Conservation (phyloP, 345 rosid genomes). For the Adansonia digitata region DNA sequence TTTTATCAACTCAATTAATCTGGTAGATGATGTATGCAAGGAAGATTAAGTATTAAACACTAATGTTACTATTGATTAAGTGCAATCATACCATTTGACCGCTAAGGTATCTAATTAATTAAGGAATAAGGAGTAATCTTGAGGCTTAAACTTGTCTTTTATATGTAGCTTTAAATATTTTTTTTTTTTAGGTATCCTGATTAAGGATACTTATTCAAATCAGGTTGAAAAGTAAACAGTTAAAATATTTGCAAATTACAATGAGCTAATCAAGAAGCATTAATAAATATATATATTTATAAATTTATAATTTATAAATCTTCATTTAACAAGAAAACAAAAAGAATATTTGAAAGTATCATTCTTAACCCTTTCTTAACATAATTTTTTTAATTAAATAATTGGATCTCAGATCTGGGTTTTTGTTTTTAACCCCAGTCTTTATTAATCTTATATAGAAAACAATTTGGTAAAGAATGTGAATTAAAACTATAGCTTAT, state of each 20-base stretch:
- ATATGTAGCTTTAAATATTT: neutral
- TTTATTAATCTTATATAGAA: neutral
- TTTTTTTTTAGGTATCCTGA: neutral
- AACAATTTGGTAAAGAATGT: neutral
- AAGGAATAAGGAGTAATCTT: neutral
- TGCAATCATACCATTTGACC: neutral
- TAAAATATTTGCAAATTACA: neutral
- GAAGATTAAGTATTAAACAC: neutral
- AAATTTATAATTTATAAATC: neutral
- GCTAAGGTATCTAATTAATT: neutral
- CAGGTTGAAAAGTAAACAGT: neutral
- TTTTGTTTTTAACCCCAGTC: neutral
- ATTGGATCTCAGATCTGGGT: neutral
- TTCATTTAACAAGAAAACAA: conserved; percentile 1
- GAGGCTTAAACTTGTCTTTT: conserved; percentile 1
- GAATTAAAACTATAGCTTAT: neutral
- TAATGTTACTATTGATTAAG: neutral
- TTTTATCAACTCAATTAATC: too few species aligned
- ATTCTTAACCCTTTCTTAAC: neutral
- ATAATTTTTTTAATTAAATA: neutral
- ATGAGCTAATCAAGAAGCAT: neutral
- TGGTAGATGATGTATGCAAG: too few species aligned
- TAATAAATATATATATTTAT: neutral
- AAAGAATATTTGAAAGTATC: neutral
- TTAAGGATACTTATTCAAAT: neutral